A percentile compares a stretch with the other conserved stretches of the same genome.
Evolutionary conservation across 2,329 filamentous ascomycete genomes (phyloP).

Genomic region (Aurifilum marmelostoma): DNA sequence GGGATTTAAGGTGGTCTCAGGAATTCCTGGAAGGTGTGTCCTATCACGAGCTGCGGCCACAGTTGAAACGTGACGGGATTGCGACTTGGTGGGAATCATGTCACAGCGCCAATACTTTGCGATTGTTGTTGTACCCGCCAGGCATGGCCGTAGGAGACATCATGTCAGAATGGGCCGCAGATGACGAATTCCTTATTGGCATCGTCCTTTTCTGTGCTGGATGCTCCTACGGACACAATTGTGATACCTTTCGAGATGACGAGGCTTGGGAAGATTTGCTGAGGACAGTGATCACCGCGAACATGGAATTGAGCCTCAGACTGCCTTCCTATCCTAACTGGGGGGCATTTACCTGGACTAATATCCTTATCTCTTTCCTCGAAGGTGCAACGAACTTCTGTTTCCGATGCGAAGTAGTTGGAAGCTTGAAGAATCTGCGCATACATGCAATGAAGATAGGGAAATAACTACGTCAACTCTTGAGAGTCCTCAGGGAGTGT

Average conservation of each 20-base stretch:
- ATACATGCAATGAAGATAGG: neutral
- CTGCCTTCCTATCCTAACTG: neutral
- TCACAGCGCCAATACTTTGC: neutral
- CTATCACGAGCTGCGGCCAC: neutral
- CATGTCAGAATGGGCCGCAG: neutral
- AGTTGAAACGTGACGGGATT: neutral
- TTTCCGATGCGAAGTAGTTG: too few species aligned
- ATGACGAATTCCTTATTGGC: neutral
- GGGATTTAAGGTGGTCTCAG: neutral
- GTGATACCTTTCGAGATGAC: neutral
- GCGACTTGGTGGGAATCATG: rapidly evolving
- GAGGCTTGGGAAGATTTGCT: neutral
- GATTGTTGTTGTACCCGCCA: neutral
- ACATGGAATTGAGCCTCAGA: neutral
- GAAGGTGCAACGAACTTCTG: neutral
- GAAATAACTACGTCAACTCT: neutral
- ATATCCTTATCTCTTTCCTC: neutral
- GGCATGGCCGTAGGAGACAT: neutral
- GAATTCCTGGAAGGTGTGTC: neutral
- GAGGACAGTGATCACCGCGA: neutral
- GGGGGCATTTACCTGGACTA: neutral
- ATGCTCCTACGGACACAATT: too few species aligned
- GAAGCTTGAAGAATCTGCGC: too few species aligned
- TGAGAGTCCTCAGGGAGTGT: neutral
- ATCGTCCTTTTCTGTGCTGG: neutral